Evolutionary conservation across 257 asterid species (phyloP).

Genomic region (Jacaranda mimosifolia): DNA sequence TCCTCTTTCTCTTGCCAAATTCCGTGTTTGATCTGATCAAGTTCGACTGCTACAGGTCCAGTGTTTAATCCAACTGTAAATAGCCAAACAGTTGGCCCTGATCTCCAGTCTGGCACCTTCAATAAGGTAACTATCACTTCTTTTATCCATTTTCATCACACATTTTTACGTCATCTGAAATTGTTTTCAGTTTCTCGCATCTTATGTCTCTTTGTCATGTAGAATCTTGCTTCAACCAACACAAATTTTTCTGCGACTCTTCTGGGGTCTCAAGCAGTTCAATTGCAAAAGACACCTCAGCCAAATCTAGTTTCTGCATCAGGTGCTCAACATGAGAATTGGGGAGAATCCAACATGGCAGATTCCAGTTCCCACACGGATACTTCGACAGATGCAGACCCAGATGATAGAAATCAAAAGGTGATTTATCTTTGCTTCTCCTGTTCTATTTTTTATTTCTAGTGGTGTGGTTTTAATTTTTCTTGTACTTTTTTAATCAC

Average conservation of each 20-base stretch:
- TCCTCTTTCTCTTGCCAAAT: slow-evolving; percentile 16
- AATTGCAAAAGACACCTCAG: slow-evolving; percentile 54
- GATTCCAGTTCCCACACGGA: slow-evolving; percentile 81
- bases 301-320: slow-evolving; percentile 48
- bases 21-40: slow-evolving; percentile 30
- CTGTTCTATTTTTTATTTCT: slow-evolving; percentile 6
- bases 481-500: background rate
- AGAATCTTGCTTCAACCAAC: slow-evolving; percentile 55
- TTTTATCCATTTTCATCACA: slow-evolving; percentile 9
- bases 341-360: slow-evolving; percentile 95
- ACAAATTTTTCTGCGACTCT: slow-evolving; percentile 48
- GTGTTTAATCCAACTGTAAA: slow-evolving; percentile 53
- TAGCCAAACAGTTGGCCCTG: slow-evolving; percentile 55
- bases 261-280: slow-evolving; percentile 56
- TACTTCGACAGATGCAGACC: slow-evolving; percentile 84
- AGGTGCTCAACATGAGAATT: slow-evolving; percentile 69
- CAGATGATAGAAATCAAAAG: slow-evolving; percentile 70
- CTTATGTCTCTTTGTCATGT: slow-evolving; percentile 34
- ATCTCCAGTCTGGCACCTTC: slow-evolving; percentile 56
- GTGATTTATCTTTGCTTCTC: slow-evolving; percentile 43
- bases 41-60: slow-evolving; percentile 50
- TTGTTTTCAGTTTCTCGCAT: slow-evolving; percentile 24
- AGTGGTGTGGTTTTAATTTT: slow-evolving; percentile 5
- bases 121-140: slow-evolving; percentile 56
- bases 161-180: background rate